Conservation (phyloP, 2,329 filamentous ascomycete genomes). For the Penicillium sp. region DNA sequence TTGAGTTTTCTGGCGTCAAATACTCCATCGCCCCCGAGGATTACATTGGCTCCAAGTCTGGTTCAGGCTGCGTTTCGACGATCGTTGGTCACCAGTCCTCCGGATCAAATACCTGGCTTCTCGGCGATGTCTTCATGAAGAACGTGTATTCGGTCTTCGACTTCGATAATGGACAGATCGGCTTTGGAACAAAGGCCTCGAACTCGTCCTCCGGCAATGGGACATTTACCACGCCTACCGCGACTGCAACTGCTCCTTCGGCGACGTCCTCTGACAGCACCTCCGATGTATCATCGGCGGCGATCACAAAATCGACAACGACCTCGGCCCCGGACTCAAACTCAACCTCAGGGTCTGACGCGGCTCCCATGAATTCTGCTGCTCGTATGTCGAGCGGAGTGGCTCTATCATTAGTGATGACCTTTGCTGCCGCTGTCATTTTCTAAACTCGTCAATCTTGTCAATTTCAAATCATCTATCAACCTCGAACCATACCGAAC, state of each 20-base stretch:
- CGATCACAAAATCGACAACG: constrained; percentile 10
- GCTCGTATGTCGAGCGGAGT: constrained; percentile 15
- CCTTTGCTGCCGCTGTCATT: constrained; percentile 1
- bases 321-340: constrained; percentile 1
- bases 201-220: constrained; percentile 20
- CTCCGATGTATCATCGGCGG: constrained; percentile 10
- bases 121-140: constrained; percentile 85
- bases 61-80: constrained; percentile 63
- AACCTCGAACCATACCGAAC: too few relatives aligned
- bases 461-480: background rate
- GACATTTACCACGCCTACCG: constrained; percentile 15
- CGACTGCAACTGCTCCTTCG: constrained; percentile 12
- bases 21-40: constrained; percentile 72
- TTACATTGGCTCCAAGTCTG: constrained; percentile 60
- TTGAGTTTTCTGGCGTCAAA: constrained; percentile 69
- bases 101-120: constrained; percentile 67
- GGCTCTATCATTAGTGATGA: constrained; percentile 17
- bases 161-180: constrained; percentile 58
- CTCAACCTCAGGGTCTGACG: background rate
- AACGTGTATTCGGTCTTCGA: constrained; percentile 90
- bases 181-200: constrained; percentile 33
- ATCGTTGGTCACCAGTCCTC: constrained; percentile 75
- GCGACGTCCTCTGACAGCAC: constrained; percentile 6
- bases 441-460: background rate
- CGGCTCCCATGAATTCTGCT: constrained; percentile 14